Evolutionary conservation across 345 rosid species (phyloP).

Genomic region (Psidium guajava): DNA sequence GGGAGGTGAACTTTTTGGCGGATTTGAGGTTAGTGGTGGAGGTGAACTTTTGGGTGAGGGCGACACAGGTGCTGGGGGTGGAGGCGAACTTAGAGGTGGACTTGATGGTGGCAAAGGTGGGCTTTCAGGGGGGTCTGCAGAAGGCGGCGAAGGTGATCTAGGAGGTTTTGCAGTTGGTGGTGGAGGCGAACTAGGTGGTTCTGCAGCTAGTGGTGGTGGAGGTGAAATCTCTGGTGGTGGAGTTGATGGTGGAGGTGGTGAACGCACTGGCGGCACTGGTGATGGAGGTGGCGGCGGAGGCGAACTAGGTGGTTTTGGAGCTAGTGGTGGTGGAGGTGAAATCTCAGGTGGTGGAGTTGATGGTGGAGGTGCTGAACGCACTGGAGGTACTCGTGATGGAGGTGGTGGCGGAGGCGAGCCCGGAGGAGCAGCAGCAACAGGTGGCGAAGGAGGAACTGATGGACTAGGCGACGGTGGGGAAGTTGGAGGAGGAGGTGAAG

Average conservation of each 20-base stretch:
- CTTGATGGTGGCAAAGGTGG: slow-evolving; percentile 12
- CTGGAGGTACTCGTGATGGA: not conserved
- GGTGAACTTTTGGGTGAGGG: slow-evolving; percentile 22
- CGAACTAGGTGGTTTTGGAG: slow-evolving; percentile 10
- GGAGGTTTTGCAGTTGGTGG: slow-evolving; percentile 10
- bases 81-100: slow-evolving; percentile 9
- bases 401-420: not conserved
- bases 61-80: not conserved
- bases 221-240: slow-evolving; percentile 1
- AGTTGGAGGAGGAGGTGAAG: slow-evolving; percentile 10
- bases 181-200: slow-evolving; percentile 4
- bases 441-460: slow-evolving; percentile 10
- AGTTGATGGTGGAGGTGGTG: too few relatives aligned
- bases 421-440: slow-evolving; percentile 2
- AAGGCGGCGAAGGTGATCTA: slow-evolving; percentile 9
- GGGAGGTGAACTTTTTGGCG: slow-evolving; percentile 15
- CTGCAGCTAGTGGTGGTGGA: slow-evolving; percentile 7
- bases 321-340: slow-evolving; percentile 2
- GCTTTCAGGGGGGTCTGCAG: slow-evolving; percentile 9
- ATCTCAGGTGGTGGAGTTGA: slow-evolving; percentile 15
- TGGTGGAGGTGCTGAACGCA: not conserved
- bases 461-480: not conserved
- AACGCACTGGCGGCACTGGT: too few relatives aligned
- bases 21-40: slow-evolving; percentile 17
- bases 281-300: not conserved